A percentile compares a stretch with the other conserved stretches of the same genome.
Evolutionary conservation across 768 basidiomycete genomes (phyloP).

Genomic region (Tephrocybe sp.): DNA sequence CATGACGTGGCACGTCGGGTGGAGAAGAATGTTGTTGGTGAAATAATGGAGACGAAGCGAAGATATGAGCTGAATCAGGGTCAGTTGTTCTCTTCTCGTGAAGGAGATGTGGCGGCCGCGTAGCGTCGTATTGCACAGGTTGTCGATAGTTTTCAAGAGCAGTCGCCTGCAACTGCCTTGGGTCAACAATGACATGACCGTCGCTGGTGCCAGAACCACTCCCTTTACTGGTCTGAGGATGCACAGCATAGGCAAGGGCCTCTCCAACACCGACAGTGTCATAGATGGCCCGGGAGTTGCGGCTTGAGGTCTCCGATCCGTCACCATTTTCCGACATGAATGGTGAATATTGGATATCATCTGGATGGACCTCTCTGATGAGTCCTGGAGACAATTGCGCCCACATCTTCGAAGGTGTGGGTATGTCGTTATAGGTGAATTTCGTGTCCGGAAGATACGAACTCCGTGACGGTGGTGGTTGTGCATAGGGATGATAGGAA

Average conservation of each 20-base stretch:
- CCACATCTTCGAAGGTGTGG: constrained; percentile 51
- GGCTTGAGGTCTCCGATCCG: constrained; percentile 7
- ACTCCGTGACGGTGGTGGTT: constrained; percentile 28
- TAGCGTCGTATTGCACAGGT: constrained; percentile 37
- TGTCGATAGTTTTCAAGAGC: constrained; percentile 23
- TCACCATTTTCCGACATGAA: constrained; percentile 29
- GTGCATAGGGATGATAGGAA: constrained; percentile 45
- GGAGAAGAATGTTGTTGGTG: constrained; percentile 12
- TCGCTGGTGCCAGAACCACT: constrained; percentile 53
- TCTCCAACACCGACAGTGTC: constrained; percentile 64
- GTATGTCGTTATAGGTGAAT: constrained; percentile 37
- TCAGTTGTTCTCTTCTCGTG: constrained; percentile 16
- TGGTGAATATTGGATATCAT: constrained; percentile 50
- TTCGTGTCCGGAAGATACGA: constrained; percentile 33
- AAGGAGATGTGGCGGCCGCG: constrained; percentile 25
- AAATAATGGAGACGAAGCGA: constrained; percentile 20
- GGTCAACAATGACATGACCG: constrained; percentile 25
- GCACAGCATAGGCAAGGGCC: constrained; percentile 51
- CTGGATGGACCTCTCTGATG: constrained; percentile 43
- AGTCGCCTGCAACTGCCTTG: constrained; percentile 7
- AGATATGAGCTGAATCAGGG: constrained; percentile 22
- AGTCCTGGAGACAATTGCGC: constrained; percentile 45
- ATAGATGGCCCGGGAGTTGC: constrained; percentile 35
- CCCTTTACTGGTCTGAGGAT: constrained; percentile 27
- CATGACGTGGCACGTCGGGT: background rate